Base-by-base conservation (phyloP, 2,329 filamentous ascomycete species). In the Waltergamsia citrina region DNA sequence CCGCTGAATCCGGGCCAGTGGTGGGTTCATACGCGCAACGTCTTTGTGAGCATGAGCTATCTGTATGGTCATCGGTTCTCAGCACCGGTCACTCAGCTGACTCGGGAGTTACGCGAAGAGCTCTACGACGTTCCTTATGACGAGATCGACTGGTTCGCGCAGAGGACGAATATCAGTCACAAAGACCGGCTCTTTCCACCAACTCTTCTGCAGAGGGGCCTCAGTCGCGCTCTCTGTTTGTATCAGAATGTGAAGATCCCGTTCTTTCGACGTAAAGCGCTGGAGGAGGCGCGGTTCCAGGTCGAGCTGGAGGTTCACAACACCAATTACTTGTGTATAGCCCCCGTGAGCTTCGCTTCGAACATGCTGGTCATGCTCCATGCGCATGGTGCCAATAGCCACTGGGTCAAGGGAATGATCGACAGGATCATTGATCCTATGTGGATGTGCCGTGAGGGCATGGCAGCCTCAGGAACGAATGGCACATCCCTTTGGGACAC, bases 401-500 rank as follows among this genome's bases (percentile, higher is more conserved):
- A 71, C 45, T 77, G 78, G 0, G 80, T 93, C 32, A 67, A 70
- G 25, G 71, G 78, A 27, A 85, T 93, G 50, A 63, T 80, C 9
- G 82, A 93, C 44, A 74, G 83, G 5, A 57, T 92, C n/a, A 69
- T 81, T 26, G 87, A 94, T 47, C 87, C 80, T 42, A 61, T 94
- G 34, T 94, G 86, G 85, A 66, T 94, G 34, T 92, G 88, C 41
- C 52, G 74, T 18, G 85, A 93, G 52, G 87, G 87, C 6, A 84
- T 94, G 81, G 67, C 94, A 34, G 79, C 80, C 59, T 92, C 92
- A 49, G 87, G 87, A 17, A 94, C 87, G 5, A 93, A 94, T 47
- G 87, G 87, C 12, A 85, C 93, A 5, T 87, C 94, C 56, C 78
- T 75, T 39, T 94, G 87, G 87, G 87, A 94, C 51, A 94, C 87